Base-by-base conservation (phyloP, 345 rosid genomes). In the Brassica carinata region DNA sequence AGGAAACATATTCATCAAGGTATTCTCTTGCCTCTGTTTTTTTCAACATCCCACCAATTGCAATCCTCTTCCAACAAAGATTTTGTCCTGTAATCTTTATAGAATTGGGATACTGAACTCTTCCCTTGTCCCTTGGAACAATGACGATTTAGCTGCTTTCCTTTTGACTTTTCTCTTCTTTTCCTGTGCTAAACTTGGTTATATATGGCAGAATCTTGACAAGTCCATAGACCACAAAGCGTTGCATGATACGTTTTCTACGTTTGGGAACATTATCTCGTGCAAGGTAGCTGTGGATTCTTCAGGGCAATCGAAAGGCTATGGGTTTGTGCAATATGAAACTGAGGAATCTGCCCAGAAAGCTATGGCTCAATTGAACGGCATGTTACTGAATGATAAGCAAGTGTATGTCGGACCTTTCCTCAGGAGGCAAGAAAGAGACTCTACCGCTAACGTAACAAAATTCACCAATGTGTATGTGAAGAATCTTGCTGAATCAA, bases 1-100 rank as follows among this genome's bases (percentile, higher is more conserved):
- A n/a, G 98, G 99, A 36, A 96, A 96, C 77, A 96, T 96, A 17
- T 96, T 89, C 71, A 93, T 96, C 74, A 92, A 92, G 98, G 98
- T 91, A 85, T 18, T 55, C 14, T 13, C 68, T 34, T 64, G 31
- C 0, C 17, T 43, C 71, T 2, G 1, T 7, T 11, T 0, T 79
- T 79, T 58, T 27, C 31, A 57, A 18, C 55, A 7, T 36, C 29
- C 1, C 11, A 51, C 0, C 3, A 18, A 38, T 59, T 71, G 33
- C 4, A 53, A 29, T 23, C 1, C 5, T 57, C 58, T 55, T 15
- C 4, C 7, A n/a, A 9, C 58, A 0, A 36, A 65, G 2, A 9
- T 65, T 18, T 7, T 10, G 34, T 53, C 15, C 19, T 10, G 23
- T 18, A 10, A 55, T 53, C 61, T n/a, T 53, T n/a, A n/a, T 53